Evolutionary conservation across 768 basidiomycete genomes (phyloP), one percentile per base, ranked within the genome.

Genomic region (Collybia mongolica): DNA sequence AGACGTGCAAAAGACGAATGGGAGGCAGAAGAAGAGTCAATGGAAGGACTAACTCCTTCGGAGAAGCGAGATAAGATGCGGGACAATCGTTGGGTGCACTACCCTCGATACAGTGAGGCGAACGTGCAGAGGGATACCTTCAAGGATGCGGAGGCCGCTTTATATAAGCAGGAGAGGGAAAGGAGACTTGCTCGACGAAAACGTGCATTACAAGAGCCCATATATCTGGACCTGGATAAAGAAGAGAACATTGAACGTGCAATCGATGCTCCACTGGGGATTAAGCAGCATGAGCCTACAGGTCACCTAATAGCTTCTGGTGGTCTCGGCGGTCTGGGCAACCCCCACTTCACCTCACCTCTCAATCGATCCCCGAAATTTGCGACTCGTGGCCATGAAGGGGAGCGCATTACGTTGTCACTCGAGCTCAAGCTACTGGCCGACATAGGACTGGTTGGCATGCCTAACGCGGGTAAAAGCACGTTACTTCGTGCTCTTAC

Each of bases 391-490:
- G 93, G 91, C 0, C 75, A 79, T 6, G 79, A 80, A 3, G 93
- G 90, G 9, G 89, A 93, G 58, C 76, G 82, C 4, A 69, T 95
- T 54, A 86, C 88, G 1, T 77, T 98, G n/a, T 79, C 84, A 17
- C 75, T 99, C 12, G 96, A 97, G 65, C 86, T 99, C 53, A 98
- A 98, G 66, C 77, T 96, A 5, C 76, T 95, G 2, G 93, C 96
- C 2, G 96, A 99, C 65, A 76, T 98, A n/a, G 97, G 93, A 0
- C 73, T 99, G 17, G 94, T 99, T 2, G 97, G 97, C 0, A 85
- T 97, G 73, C 97, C 97, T 6, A 99, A 98, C 58, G 93, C 90
- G 0, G 96, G 87, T 23, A 90, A 92, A 72, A 95, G 92, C 67
- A 98, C 97, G 0, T 69, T 99, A 2, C 74, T 98, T 3, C 84